These are phyloP conservation scores for Cutaneotrichosporon cavernicola DNA, from an alignment of 1,284 basidiomycete species.

Conservation along the genomic window DNA sequence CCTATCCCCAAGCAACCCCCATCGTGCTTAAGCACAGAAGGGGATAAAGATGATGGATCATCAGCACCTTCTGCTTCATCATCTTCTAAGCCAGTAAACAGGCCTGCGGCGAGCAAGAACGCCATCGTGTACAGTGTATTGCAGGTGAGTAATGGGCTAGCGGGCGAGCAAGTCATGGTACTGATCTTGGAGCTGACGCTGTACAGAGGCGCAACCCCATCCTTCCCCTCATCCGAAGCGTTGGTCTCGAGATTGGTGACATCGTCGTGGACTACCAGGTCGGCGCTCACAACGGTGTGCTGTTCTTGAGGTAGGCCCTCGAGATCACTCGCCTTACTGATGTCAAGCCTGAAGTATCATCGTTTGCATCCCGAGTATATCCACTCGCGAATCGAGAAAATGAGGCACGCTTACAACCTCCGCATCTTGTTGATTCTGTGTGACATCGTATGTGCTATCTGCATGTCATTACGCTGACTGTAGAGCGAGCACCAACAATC, in stretches of 20 bases:
- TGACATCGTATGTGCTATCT: conserved; percentile 66
- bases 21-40: neutral
- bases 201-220: conserved; percentile 81
- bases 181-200: conserved; percentile 5
- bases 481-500: conserved; percentile 82
- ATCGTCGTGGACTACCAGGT: conserved; percentile 93
- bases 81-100: conserved; percentile 31
- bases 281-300: conserved; percentile 88
- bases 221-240: conserved; percentile 76
- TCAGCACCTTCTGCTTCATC: neutral
- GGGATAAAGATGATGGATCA: neutral
- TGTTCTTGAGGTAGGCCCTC: conserved; percentile 73
- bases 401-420: conserved; percentile 76
- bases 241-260: conserved; percentile 92
- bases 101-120: conserved; percentile 45
- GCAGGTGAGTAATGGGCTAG: conserved; percentile 55
- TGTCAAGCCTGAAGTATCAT: conserved; percentile 80
- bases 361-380: conserved; percentile 97
- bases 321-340: neutral
- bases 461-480: neutral
- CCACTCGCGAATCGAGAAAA: conserved; percentile 80
- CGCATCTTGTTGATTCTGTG: conserved; percentile 87
- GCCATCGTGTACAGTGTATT: conserved; percentile 70
- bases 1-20: conserved; percentile 11
- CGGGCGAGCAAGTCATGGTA: conserved; percentile 13